Conservation (phyloP, 2,329 filamentous ascomycete species). For the Fusarium sp. region DNA sequence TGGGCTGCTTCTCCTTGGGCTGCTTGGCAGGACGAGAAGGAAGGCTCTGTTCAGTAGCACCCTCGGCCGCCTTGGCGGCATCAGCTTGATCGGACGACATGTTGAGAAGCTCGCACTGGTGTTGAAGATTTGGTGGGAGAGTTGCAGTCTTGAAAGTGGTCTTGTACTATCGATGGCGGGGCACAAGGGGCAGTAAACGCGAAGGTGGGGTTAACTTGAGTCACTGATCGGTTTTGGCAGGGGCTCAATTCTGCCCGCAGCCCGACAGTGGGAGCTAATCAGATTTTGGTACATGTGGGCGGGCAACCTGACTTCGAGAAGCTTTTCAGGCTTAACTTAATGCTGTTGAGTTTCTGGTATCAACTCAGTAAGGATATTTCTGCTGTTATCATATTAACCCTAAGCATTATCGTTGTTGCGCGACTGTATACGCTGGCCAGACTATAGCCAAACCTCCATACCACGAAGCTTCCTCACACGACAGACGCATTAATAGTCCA, state of each 20-base stretch:
- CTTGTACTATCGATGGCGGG: slow-evolving; percentile 42
- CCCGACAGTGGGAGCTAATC: not conserved
- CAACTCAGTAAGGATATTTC: not conserved
- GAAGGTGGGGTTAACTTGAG: slow-evolving; percentile 51
- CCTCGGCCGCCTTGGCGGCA: slow-evolving; percentile 50
- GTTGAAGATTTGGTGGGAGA: slow-evolving; percentile 42
- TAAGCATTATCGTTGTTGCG: not conserved
- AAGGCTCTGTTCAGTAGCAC: slow-evolving; percentile 49
- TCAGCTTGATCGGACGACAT: slow-evolving; percentile 55
- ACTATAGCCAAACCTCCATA: not conserved
- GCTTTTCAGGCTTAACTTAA: not conserved
- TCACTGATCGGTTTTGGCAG: slow-evolving; percentile 42
- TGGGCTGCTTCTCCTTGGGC: slow-evolving; percentile 50
- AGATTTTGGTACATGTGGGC: not conserved
- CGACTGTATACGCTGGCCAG: not conserved
- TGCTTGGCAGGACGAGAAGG: slow-evolving; percentile 53
- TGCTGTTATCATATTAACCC: not conserved
- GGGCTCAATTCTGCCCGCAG: slow-evolving; percentile 6
- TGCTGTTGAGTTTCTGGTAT: not conserved
- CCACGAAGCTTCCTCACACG: not conserved
- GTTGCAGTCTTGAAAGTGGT: slow-evolving; percentile 35
- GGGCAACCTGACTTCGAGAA: not conserved
- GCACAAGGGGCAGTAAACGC: slow-evolving; percentile 49
- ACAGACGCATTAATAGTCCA: not conserved
- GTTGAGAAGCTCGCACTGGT: slow-evolving; percentile 35